These are phyloP conservation scores for Polyporus tsugae DNA, from an alignment of 1,284 basidiomycete species.

Conservation along the genomic window DNA sequence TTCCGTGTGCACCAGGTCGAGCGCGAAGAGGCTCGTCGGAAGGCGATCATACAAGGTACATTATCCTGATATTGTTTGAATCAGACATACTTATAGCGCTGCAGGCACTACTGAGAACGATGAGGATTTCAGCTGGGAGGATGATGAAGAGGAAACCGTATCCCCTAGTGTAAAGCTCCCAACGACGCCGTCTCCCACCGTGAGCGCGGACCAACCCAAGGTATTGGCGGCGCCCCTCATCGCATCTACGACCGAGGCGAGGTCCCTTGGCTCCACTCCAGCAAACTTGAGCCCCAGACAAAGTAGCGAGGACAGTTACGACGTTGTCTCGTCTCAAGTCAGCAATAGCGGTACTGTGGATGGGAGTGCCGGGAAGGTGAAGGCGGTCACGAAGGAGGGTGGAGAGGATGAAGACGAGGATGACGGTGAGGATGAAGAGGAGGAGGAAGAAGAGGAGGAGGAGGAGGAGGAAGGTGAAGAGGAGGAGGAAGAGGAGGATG, in stretches of 20 bases:
- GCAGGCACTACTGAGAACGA: conserved; percentile 68
- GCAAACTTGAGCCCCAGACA: conserved; percentile 57
- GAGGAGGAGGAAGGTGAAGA: conserved; percentile 8
- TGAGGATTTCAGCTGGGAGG: conserved; percentile 85
- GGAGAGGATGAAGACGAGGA: conserved; percentile 49
- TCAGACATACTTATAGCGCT: background rate
- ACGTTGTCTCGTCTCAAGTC: conserved; percentile 66
- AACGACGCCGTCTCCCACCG: conserved; percentile 9
- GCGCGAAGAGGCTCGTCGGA: conserved; percentile 83
- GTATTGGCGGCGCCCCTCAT: conserved; percentile 22
- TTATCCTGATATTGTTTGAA: background rate
- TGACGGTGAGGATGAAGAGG: conserved; percentile 45
- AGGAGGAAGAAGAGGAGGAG: conserved; percentile 41
- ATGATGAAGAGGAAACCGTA: conserved; percentile 69
- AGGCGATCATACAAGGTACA: conserved; percentile 81
- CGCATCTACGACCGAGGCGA: conserved; percentile 32
- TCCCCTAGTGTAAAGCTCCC: conserved; percentile 41
- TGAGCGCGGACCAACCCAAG: conserved; percentile 4
- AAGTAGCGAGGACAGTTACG: conserved; percentile 78
- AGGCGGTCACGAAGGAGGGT: conserved; percentile 42
- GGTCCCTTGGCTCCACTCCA: conserved; percentile 46
- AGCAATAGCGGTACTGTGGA: conserved; percentile 40
- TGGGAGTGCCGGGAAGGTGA: conserved; percentile 21
- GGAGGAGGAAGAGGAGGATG: conserved; percentile 35
- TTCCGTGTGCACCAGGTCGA: conserved; percentile 91